These are phyloP conservation scores for Staphylotrichum tortipilum DNA, from an alignment of 495 filamentous ascomycete species.

Conservation along the genomic window DNA sequence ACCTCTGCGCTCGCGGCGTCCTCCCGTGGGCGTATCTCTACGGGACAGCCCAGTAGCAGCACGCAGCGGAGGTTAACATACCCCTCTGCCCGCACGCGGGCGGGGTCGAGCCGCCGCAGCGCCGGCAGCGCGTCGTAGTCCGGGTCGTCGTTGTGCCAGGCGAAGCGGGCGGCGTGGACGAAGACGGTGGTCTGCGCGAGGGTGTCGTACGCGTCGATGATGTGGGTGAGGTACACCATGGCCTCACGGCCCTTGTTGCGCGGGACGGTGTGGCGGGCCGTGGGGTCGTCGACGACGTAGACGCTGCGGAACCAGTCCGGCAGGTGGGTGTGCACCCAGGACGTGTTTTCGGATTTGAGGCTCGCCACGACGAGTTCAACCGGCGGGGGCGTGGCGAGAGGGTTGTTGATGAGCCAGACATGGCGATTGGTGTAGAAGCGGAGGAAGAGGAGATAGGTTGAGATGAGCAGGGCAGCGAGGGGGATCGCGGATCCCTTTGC, in stretches of 20 bases:
- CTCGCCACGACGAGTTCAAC: constrained; percentile 33
- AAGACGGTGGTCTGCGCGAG: constrained; percentile 54
- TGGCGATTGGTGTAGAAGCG: background rate
- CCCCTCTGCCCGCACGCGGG: constrained; percentile 46
- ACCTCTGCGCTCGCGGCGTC: constrained; percentile 12
- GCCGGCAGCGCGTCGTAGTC: constrained; percentile 40
- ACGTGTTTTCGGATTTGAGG: constrained; percentile 23
- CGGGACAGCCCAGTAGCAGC: constrained; percentile 54
- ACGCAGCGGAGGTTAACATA: constrained; percentile 61
- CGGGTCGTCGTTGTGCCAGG: constrained; percentile 58
- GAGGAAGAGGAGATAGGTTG: constrained; percentile 7
- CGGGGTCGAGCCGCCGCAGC: constrained; percentile 45
- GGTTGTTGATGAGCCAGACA: background rate
- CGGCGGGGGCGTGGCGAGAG: background rate
- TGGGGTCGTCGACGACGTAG: constrained; percentile 42
- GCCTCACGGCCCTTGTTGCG: constrained; percentile 55
- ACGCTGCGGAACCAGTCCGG: constrained; percentile 35
- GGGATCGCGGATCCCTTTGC: background rate
- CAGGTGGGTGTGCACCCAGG: constrained; percentile 29
- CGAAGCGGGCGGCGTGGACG: constrained; percentile 51
- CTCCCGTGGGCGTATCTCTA: constrained; percentile 40
- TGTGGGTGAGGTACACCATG: constrained; percentile 56
- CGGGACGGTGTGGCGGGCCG: constrained; percentile 35
- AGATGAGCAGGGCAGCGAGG: constrained; percentile 1
- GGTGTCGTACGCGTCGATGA: constrained; percentile 56